Conservation (phyloP, 2,329 filamentous ascomycete species). For the Paraphoma chrysanthemicola region DNA sequence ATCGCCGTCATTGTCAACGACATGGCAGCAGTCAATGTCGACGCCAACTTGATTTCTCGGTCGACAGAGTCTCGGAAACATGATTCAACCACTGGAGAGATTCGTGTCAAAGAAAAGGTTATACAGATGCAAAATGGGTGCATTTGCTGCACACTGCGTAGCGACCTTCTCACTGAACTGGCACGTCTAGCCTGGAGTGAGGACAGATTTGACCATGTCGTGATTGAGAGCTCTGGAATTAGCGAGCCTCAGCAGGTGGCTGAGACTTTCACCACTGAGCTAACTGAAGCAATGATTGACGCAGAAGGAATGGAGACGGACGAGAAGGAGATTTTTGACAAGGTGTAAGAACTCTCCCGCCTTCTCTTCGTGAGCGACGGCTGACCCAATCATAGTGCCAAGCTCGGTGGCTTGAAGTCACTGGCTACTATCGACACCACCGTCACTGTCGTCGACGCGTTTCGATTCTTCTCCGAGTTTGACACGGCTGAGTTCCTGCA, state of each 20-base stretch:
- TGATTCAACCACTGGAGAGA: constrained; percentile 33
- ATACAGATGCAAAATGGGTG: constrained; percentile 74
- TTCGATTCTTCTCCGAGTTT: constrained; percentile 76
- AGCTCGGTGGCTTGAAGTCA: constrained; percentile 67
- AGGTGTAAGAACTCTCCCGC: constrained; percentile 49
- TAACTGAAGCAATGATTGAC: constrained; percentile 56
- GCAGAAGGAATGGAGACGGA: constrained; percentile 51
- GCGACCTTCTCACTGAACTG: constrained; percentile 74
- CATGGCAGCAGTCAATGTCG: constrained; percentile 68
- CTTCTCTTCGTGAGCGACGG: neutral
- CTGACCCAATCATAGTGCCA: constrained; percentile 27
- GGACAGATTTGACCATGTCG: constrained; percentile 71
- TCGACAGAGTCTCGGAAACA: constrained; percentile 42
- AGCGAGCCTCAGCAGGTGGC: constrained; percentile 77
- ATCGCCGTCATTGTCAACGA: constrained; percentile 79
- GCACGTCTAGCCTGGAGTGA: constrained; percentile 66
- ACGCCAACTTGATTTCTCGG: constrained; percentile 66
- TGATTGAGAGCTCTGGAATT: constrained; percentile 75
- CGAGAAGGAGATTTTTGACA: constrained; percentile 53
- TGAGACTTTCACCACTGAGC: constrained; percentile 70
- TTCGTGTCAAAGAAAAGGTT: constrained; percentile 69
- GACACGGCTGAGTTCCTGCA: constrained; percentile 73
- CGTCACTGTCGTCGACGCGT: constrained; percentile 75
- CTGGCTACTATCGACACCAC: constrained; percentile 74
- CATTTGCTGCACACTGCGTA: constrained; percentile 77